Evolutionary conservation across 257 asterid genomes (phyloP).

Genomic region (Vinca minor): DNA sequence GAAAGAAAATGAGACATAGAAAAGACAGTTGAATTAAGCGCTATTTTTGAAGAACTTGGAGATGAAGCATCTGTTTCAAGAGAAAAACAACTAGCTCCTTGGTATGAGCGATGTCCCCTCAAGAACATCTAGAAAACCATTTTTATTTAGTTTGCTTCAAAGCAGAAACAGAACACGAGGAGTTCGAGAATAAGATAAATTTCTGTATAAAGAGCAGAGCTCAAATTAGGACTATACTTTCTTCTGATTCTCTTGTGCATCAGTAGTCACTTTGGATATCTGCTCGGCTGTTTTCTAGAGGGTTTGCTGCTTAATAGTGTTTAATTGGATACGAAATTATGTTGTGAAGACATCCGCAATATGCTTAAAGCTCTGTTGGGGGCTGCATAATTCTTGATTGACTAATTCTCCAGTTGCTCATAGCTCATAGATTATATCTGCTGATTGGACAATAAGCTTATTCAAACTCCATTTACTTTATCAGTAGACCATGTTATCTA

Average conservation of each 20-base stretch:
- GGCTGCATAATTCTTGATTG: background rate
- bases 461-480: background rate
- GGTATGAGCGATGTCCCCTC: background rate
- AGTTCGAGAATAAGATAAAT: background rate
- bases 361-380: background rate
- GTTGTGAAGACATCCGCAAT: background rate
- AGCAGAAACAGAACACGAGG: background rate
- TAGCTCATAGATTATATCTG: slow-evolving; percentile 1
- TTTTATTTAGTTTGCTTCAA: background rate
- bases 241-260: background rate
- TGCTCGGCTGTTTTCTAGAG: background rate
- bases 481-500: background rate
- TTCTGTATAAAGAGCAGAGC: background rate
- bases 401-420: background rate
- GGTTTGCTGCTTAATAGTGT: background rate
- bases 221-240: background rate
- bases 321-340: background rate
- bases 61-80: background rate
- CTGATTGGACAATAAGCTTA: background rate
- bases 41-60: background rate
- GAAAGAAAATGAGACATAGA: background rate
- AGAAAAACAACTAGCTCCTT: background rate
- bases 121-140: background rate
- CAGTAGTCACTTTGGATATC: background rate
- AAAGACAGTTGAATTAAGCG: background rate